Conservation (phyloP, 768 basidiomycete species). For the Agaricus subrufescens region DNA sequence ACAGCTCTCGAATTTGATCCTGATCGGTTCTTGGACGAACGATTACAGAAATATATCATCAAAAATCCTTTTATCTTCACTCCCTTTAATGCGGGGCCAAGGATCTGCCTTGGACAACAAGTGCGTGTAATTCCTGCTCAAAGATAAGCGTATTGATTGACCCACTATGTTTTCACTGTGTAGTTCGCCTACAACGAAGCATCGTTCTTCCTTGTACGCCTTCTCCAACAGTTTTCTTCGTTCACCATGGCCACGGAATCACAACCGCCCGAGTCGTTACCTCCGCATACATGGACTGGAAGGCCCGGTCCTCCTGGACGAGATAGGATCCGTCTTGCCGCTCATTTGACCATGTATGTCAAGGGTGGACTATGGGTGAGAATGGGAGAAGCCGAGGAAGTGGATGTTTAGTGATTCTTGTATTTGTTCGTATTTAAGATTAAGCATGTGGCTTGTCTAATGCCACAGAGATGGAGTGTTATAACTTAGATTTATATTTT, state of each 20-base stretch:
- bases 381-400: constrained; percentile 15
- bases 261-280: constrained; percentile 26
- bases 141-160: too few species aligned
- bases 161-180: too few species aligned
- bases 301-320: constrained; percentile 25
- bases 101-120: constrained; percentile 52
- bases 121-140: constrained; percentile 8
- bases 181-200: constrained; percentile 53
- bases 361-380: constrained; percentile 43
- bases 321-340: constrained; percentile 34
- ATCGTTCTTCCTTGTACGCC: constrained; percentile 48
- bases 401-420: background rate
- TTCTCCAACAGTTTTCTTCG: constrained; percentile 43
- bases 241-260: constrained; percentile 34
- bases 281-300: constrained; percentile 21
- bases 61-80: constrained; percentile 66
- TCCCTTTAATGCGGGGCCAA: constrained; percentile 65
- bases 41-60: constrained; percentile 46
- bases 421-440: background rate
- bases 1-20: constrained; percentile 58
- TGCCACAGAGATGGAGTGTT: too few species aligned
- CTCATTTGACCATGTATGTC: constrained; percentile 39
- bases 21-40: constrained; percentile 58
- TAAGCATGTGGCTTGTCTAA: too few species aligned
- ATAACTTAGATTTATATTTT: too few species aligned